A percentile compares a stretch with the other conserved stretches of the same genome.
Conservation (phyloP, 2,329 filamentous ascomycete species). For the Sporothrix mexicana region DNA sequence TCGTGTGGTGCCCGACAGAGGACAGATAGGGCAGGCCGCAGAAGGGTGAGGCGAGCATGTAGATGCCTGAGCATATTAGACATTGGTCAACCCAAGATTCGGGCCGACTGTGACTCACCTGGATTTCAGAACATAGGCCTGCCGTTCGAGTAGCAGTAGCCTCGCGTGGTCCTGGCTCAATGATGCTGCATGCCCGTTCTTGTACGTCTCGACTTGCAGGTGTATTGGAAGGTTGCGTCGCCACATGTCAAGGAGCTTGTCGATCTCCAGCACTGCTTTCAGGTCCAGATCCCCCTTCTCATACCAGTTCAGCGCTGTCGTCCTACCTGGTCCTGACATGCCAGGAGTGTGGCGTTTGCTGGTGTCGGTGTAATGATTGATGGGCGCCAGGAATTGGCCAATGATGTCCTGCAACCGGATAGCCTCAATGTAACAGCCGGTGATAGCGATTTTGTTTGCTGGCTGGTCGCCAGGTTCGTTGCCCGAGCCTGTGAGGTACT, state of each 20-base stretch:
- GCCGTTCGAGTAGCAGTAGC: neutral
- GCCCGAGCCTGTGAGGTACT: neutral
- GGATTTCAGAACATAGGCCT: neutral
- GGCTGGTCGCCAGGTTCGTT: neutral
- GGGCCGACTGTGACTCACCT: neutral
- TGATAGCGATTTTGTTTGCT: neutral
- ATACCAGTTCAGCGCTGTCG: neutral
- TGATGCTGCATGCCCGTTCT: neutral
- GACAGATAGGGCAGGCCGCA: conserved; percentile 2
- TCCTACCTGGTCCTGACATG: neutral
- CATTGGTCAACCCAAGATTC: too few species aligned
- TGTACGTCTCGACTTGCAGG: neutral
- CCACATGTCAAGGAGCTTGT: neutral
- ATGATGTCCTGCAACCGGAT: neutral
- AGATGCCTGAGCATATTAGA: neutral
- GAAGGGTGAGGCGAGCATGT: neutral
- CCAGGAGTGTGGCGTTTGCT: neutral
- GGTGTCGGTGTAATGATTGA: neutral
- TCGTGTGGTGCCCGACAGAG: neutral
- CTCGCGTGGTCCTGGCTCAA: neutral
- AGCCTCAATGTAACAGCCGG: neutral
- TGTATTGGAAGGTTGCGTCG: neutral
- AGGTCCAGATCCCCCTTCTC: neutral
- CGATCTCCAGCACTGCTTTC: neutral
- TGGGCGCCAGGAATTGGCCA: neutral